Conservation (phyloP, 192 early-diverging fungal genomes). For the Dissophora globulifera region DNA sequence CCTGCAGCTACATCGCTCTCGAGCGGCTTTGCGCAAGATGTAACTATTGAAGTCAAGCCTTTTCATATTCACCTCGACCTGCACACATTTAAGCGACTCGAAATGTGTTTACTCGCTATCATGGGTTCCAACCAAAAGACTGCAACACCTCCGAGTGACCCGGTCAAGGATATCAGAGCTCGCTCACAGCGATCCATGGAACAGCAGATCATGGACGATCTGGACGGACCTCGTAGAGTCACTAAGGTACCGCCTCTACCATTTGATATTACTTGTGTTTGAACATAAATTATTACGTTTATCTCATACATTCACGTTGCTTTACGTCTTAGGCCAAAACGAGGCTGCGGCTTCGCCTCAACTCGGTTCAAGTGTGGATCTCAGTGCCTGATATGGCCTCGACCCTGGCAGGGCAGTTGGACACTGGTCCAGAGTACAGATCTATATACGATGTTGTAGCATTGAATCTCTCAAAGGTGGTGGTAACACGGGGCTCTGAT, state of each 20-base stretch:
- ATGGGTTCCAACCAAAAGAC: slow-evolving; percentile 4
- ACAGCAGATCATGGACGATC: slow-evolving; percentile 51
- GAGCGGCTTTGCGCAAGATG: slow-evolving; percentile 37
- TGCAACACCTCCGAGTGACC: background rate
- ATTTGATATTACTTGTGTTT: no score
- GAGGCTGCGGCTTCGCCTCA: slow-evolving; percentile 34
- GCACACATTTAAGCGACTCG: slow-evolving; percentile 56
- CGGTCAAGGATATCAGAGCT: background rate
- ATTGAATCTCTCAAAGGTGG: slow-evolving; percentile 35
- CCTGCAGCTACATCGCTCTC: background rate
- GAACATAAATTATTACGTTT: no score
- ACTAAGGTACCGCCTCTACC: slow-evolving; percentile 50
- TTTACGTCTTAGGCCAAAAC: slow-evolving; percentile 10
- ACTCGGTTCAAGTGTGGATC: slow-evolving; percentile 43
- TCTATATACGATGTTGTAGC: slow-evolving; percentile 36
- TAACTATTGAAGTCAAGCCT: slow-evolving; percentile 59
- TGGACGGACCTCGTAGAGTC: slow-evolving; percentile 12
- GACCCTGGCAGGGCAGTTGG: slow-evolving; percentile 7
- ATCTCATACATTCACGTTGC: background rate
- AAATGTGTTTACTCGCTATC: slow-evolving; percentile 53
- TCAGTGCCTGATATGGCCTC: slow-evolving; percentile 42
- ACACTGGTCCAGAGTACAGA: slow-evolving; percentile 42
- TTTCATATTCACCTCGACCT: slow-evolving; percentile 60
- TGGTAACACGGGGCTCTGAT: slow-evolving; percentile 16
- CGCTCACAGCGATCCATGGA: slow-evolving; percentile 6